Base-by-base conservation (phyloP, 176 grass and related monocot genomes). In the Melocanna baccifera region DNA sequence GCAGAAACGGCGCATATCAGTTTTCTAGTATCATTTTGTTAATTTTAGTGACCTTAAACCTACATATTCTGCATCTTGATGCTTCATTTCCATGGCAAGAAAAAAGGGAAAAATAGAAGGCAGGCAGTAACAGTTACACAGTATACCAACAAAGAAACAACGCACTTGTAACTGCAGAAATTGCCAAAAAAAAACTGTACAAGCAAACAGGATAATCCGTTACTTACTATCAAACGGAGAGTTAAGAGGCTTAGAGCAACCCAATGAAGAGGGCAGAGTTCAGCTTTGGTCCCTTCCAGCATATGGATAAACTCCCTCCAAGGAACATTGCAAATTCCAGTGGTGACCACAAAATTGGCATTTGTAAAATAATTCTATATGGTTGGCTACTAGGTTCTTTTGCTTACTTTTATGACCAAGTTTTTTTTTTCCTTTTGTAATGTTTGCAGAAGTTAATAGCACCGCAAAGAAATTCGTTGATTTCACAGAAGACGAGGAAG, bases 401-500 rank as follows among this genome's bases (percentile, higher is more conserved):
- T 53, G 36, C 43, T 77, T 64, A 69, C 52, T 79, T 72, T 61
- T 39, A 5, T 53, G 37, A 61, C 40, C 74, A 87, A 20, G 0
- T 48, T 48, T 47, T 45, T 46, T 57, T 42, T 12, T 59, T 29
- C 34, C 15, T 83, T 77, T 46, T 48, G 45, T 57, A 77, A 55
- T 65, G 47, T 67, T 55, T 65, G 46, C 86, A 93, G 91, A 85
- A 82, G 85, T 64, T 66, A 61, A 84, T 29, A 86, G 68, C 67
- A 79, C 79, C 29, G 36, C 75, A 66, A 34, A 82, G 30, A 69
- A 80, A 39, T 85, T 88, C 85, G 65, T 81, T 75, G 80, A 86
- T 61, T 85, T 90, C 88, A 58, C 86, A 36, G 91, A 93, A 69
- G 68, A 20, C 72, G 88, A 93, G 75, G 82, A 90, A 88, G 91